phyloP scores from a whole-genome alignment of 225 moss, liverwort and hornwort species.

The Polytrichum formosum region DNA sequence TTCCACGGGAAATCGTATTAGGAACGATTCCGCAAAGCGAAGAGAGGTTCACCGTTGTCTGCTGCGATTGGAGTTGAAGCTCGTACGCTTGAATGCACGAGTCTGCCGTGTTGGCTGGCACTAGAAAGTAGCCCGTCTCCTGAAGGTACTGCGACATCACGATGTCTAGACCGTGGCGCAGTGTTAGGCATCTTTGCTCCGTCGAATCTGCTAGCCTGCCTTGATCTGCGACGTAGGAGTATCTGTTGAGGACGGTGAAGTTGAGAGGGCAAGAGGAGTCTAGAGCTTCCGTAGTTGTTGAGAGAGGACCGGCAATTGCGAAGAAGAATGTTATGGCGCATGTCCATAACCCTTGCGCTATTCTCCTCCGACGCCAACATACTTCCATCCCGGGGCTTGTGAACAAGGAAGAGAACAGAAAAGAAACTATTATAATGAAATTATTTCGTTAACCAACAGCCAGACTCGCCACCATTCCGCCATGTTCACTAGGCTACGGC shows the following conservation, averaged over 20 bases:
- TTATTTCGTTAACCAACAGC: no score
- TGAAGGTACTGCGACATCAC: slow-evolving; percentile 21
- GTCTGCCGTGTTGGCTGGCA: slow-evolving; percentile 10
- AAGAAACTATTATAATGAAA: no score
- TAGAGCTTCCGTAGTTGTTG: no score
- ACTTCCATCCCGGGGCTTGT: no score
- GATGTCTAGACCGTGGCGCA: slow-evolving; percentile 16
- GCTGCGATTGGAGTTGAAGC: slow-evolving; percentile 5
- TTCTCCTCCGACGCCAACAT: no score
- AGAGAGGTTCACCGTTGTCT: slow-evolving; percentile 2
- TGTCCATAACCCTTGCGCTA: no score
- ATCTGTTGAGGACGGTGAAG: slow-evolving; percentile 21
- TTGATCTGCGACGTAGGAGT: slow-evolving; percentile 5
- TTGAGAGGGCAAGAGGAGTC: slow-evolving; percentile 21
- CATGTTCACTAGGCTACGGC: no score
- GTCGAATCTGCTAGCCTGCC: neutral
- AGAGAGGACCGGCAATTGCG: no score
- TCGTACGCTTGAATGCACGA: slow-evolving; percentile 12
- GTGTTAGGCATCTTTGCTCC: slow-evolving; percentile 7
- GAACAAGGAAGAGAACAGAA: no score
- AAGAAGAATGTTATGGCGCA: no score
- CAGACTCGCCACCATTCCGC: no score
- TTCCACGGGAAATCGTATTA: slow-evolving; percentile 13
- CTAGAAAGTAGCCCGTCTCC: slow-evolving; percentile 15
- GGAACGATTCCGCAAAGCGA: slow-evolving; percentile 1